These are phyloP conservation scores for Ophiostoma sp. DNA, from an alignment of 2,329 filamentous ascomycete genomes.

Conservation along the genomic window DNA sequence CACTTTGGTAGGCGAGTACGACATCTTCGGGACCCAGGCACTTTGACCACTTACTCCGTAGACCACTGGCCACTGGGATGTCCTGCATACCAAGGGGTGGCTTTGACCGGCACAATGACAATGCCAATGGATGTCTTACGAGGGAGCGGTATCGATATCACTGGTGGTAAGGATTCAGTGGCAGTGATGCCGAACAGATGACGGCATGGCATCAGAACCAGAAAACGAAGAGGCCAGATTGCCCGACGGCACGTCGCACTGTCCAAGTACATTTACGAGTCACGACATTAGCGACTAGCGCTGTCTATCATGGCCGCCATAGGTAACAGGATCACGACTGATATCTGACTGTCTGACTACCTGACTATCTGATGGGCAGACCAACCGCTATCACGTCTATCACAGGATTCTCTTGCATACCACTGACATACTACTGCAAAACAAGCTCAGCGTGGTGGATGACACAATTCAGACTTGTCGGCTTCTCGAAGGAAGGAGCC, in stretches of 20 bases:
- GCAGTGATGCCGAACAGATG: no score
- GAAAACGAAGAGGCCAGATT: no score
- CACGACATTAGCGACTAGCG: not conserved
- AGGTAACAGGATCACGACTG: no score
- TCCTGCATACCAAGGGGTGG: constrained; percentile 5
- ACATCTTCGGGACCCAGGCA: not conserved
- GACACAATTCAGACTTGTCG: no score
- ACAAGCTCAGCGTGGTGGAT: not conserved
- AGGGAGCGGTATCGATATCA: not conserved
- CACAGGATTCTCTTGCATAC: not conserved
- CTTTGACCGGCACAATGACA: not conserved
- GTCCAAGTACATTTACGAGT: no score
- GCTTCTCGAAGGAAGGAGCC: no score
- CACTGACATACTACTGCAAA: not conserved
- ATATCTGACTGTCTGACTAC: no score
- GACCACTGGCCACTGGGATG: not conserved
- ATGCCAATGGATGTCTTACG: no score
- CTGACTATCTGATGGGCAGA: no score
- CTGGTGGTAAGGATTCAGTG: not conserved
- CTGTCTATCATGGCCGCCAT: not conserved
- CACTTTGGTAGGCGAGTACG: not conserved
- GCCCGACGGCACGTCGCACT: no score
- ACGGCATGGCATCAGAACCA: no score
- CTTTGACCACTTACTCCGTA: not conserved
- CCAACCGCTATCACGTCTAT: not conserved